phyloP scores from a whole-genome alignment of 371 early-diverging fungal genomes.

The Rhizopus stolonifer region DNA sequence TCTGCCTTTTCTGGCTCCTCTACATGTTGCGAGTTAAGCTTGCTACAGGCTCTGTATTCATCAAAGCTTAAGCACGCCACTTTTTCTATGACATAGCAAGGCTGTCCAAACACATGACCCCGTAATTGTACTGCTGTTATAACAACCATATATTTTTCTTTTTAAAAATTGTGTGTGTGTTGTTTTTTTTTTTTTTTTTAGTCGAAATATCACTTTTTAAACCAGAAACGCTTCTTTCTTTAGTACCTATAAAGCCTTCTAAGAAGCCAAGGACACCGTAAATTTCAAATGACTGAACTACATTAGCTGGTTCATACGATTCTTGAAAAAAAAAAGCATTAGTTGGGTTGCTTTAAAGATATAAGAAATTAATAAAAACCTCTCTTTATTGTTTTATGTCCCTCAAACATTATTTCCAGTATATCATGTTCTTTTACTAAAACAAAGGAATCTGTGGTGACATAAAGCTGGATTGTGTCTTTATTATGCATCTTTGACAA shows the following conservation, averaged over 20 bases:
- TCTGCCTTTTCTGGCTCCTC: not conserved
- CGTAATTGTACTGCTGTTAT: constrained; percentile 42
- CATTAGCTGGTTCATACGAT: constrained; percentile 16
- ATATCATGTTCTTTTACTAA: constrained; percentile 16
- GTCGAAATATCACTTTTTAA: not conserved
- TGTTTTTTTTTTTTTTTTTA: not conserved
- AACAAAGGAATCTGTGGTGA: constrained; percentile 26
- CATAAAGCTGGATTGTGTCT: constrained; percentile 21
- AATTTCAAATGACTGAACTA: constrained; percentile 29
- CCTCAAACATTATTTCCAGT: constrained; percentile 32
- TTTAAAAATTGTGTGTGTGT: too few species aligned
- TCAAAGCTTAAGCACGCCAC: constrained; percentile 47
- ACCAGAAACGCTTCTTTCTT: not conserved
- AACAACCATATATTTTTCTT: constrained; percentile 45
- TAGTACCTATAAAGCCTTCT: constrained; percentile 35
- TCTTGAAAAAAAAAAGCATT: constrained; percentile 11
- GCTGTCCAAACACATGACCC: constrained; percentile 46
- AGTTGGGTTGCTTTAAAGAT: not conserved
- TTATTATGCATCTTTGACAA: constrained; percentile 6
- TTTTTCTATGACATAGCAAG: constrained; percentile 47
- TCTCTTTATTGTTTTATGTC: constrained; percentile 22
- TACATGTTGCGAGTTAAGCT: constrained; percentile 2
- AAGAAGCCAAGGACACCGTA: constrained; percentile 42
- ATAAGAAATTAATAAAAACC: constrained; percentile 8
- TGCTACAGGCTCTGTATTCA: constrained; percentile 25